Conservation (phyloP, 2,329 filamentous ascomycete species). For the Fusarium virguliforme region DNA sequence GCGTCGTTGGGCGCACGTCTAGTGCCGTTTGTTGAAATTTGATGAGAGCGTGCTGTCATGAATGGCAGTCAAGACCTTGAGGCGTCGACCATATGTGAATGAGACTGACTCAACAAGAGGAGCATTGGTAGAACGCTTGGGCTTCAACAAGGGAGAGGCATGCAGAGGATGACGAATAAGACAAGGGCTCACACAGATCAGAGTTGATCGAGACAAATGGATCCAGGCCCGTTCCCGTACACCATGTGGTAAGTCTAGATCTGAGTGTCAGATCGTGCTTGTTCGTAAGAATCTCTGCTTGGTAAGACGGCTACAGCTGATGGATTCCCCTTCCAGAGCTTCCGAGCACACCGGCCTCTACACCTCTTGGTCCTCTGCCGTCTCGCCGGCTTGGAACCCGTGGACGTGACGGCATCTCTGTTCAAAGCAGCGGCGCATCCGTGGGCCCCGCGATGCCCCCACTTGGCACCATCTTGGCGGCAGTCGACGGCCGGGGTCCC, state of each 20-base stretch:
- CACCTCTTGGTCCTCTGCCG: slow-evolving; percentile 34
- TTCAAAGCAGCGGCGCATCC: slow-evolving; percentile 41
- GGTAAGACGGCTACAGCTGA: neutral
- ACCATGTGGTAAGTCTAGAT: slow-evolving; percentile 3
- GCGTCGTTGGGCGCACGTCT: slow-evolving; percentile 11
- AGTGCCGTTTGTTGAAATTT: slow-evolving; percentile 2
- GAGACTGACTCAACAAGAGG: neutral
- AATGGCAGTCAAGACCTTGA: slow-evolving; percentile 17
- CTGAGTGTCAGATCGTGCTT: neutral
- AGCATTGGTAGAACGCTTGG: slow-evolving; percentile 1
- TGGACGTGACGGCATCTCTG: slow-evolving; percentile 24
- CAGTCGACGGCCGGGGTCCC: slow-evolving; percentile 35
- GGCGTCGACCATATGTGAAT: slow-evolving; percentile 23
- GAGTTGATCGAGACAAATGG: slow-evolving; percentile 16
- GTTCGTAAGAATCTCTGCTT: neutral
- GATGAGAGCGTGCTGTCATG: slow-evolving; percentile 12
- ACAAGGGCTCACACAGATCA: slow-evolving; percentile 21
- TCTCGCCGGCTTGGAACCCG: slow-evolving; percentile 39
- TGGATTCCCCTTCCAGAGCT: neutral
- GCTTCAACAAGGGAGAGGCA: slow-evolving; percentile 31
- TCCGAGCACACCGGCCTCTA: neutral
- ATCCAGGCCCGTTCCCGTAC: slow-evolving; percentile 24
- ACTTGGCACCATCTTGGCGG: slow-evolving; percentile 45
- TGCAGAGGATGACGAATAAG: slow-evolving; percentile 32
- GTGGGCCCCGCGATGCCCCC: slow-evolving; percentile 40